Conservation (phyloP, 2,329 filamentous ascomycete genomes). For the Didymella arachidicola region DNA sequence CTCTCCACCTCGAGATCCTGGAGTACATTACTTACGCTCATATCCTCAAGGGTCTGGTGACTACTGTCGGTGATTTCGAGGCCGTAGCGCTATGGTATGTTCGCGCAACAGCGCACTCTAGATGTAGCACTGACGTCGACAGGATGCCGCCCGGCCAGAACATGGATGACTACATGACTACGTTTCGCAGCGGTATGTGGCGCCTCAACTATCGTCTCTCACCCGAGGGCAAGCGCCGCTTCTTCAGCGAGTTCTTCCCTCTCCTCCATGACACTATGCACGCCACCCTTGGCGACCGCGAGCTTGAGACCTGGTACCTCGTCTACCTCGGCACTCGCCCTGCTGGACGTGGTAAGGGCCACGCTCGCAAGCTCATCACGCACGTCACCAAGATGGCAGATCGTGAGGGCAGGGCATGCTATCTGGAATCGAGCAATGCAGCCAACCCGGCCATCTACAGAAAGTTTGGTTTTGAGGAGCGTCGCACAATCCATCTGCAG, state of each 20-base stretch:
- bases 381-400: slow-evolving; percentile 74
- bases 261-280: slow-evolving; percentile 76
- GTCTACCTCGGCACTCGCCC: slow-evolving; percentile 83
- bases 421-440: slow-evolving; percentile 78
- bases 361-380: slow-evolving; percentile 74
- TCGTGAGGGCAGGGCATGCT: slow-evolving; percentile 70
- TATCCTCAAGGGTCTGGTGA: slow-evolving; percentile 75
- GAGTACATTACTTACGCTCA: slow-evolving; percentile 80
- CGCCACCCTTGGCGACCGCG: slow-evolving; percentile 70
- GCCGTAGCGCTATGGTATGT: slow-evolving; percentile 80
- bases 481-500: slow-evolving; percentile 69
- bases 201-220: slow-evolving; percentile 77
- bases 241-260: slow-evolving; percentile 79
- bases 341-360: slow-evolving; percentile 73
- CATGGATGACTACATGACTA: slow-evolving; percentile 76
- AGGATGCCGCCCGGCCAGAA: slow-evolving; percentile 80
- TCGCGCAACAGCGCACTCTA: neutral
- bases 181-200: slow-evolving; percentile 79
- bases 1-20: slow-evolving; percentile 78
- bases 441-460: slow-evolving; percentile 75
- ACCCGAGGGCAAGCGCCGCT: slow-evolving; percentile 73
- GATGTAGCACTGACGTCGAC: slow-evolving; percentile 11
- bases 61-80: slow-evolving; percentile 78
- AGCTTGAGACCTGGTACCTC: slow-evolving; percentile 78
- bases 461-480: slow-evolving; percentile 75